A percentile compares a stretch with the other conserved stretches of the same genome.
These are phyloP conservation scores for Macrolepiota fuliginosa DNA, from an alignment of 768 basidiomycete genomes.

Conservation along the genomic window DNA sequence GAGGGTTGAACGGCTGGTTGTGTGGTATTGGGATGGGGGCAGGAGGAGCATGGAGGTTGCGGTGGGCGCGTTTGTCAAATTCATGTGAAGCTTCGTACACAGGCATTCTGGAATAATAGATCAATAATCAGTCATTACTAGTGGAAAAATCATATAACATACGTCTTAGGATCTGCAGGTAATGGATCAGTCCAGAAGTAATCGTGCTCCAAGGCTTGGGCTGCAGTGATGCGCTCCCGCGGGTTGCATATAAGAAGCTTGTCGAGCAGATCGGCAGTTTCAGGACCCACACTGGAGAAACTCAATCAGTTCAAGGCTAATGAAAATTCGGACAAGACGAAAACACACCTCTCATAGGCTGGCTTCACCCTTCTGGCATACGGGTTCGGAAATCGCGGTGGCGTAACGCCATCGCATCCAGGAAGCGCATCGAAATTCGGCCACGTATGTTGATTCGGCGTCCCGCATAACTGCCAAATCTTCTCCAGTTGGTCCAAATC, in stretches of 20 bases:
- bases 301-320: conserved; percentile 2
- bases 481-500: conserved; percentile 91
- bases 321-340: neutral
- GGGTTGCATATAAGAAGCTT: conserved; percentile 84
- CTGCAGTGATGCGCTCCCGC: conserved; percentile 76
- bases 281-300: conserved; percentile 54
- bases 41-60: conserved; percentile 33
- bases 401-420: conserved; percentile 75
- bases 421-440: conserved; percentile 73
- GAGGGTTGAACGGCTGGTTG: conserved; percentile 25
- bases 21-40: conserved; percentile 24
- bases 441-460: conserved; percentile 81
- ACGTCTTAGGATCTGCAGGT: conserved; percentile 84
- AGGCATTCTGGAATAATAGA: conserved; percentile 48
- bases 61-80: conserved; percentile 71
- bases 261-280: conserved; percentile 81
- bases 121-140: conserved; percentile 1
- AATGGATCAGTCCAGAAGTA: conserved; percentile 94
- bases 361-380: conserved; percentile 54
- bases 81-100: conserved; percentile 82
- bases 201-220: conserved; percentile 84
- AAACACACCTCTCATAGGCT: conserved; percentile 58
- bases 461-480: conserved; percentile 89
- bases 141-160: conserved; percentile 22
- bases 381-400: conserved; percentile 41